Evolutionary conservation across 148 eudicot genomes (phyloP), one percentile per base, ranked within the genome.

Genomic region (Dysphania ambrosioides): DNA sequence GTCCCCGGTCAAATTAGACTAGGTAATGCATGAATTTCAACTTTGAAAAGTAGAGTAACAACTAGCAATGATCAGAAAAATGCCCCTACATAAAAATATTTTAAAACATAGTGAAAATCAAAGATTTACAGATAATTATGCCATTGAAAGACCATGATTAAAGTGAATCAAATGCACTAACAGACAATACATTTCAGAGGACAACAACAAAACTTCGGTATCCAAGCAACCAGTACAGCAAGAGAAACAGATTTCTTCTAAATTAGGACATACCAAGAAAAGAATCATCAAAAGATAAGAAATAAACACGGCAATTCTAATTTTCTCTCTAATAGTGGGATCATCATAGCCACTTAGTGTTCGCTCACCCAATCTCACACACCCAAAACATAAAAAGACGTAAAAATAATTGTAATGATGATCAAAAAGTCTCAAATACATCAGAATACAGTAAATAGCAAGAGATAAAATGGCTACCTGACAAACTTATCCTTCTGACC

Each of bases 401-500:
- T 7, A 65, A 40, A 35, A 24, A 41, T 4, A 10, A 42, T 26
- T 35, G n/a, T n/a, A n/a, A n/a, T n/a, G n/a, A n/a, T n/a, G n/a
- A n/a, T n/a, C n/a, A n/a, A n/a, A n/a, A n/a, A n/a, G n/a, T n/a
- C 59, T 18, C 41, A 70, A 51, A 23, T 26, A 44, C 35, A 51
- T 29, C 58, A 71, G 7, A 32, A 41, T 34, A 47, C 36, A 47
- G 36, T 6, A 70, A 24, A 1, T 19, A 21, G 15, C 18, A 77
- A 61, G 23, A 65, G 41, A 38, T 30, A 40, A 68, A 34, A n/a
- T n/a, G 12, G 41, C 34, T 80, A 80, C 82, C 82, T 80, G 31
- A 80, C 82, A 71, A 80, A 80, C 76, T 80, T 80, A 58, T 80
- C 82, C 79, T n/a, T n/a, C n/a, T n/a, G n/a, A n/a, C 82, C 75